Conservation (phyloP, 306 rosid species). For the Prunus mongolica region DNA sequence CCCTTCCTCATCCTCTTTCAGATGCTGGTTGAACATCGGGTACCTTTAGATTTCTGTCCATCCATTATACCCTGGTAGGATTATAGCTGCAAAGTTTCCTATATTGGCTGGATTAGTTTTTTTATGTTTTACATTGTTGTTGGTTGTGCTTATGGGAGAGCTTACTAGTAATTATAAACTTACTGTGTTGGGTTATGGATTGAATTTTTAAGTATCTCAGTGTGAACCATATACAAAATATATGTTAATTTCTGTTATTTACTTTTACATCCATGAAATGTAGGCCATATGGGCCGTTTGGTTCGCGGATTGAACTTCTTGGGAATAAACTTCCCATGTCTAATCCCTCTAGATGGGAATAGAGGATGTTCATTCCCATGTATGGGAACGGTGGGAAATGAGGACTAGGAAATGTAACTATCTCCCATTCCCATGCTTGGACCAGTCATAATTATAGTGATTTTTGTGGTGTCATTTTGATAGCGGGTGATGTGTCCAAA, state of each 20-base stretch:
- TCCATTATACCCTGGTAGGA: not conserved
- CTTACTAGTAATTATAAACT: not conserved
- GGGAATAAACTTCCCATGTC: too few relatives aligned
- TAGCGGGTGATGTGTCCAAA: not conserved
- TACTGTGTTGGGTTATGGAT: not conserved
- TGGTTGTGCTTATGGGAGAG: conserved; percentile 3
- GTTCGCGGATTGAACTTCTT: too few relatives aligned
- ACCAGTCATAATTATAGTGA: not conserved
- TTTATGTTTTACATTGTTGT: not conserved
- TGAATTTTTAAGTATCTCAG: not conserved
- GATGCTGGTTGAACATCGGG: not conserved
- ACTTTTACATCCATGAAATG: not conserved
- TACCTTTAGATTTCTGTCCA: not conserved
- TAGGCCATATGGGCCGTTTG: too few relatives aligned
- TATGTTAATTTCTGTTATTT: not conserved
- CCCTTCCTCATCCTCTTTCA: not conserved
- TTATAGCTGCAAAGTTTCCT: not conserved
- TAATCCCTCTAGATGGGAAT: too few relatives aligned
- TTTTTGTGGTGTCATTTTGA: not conserved
- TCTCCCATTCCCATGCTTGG: not conserved
- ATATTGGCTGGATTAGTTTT: not conserved
- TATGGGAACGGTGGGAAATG: too few relatives aligned
- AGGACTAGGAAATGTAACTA: too few relatives aligned
- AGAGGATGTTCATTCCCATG: too few relatives aligned
- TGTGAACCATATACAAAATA: not conserved